phyloP scores from a whole-genome alignment of 805 yeast genomes.

The Cyberlindnera galapagoensis region DNA sequence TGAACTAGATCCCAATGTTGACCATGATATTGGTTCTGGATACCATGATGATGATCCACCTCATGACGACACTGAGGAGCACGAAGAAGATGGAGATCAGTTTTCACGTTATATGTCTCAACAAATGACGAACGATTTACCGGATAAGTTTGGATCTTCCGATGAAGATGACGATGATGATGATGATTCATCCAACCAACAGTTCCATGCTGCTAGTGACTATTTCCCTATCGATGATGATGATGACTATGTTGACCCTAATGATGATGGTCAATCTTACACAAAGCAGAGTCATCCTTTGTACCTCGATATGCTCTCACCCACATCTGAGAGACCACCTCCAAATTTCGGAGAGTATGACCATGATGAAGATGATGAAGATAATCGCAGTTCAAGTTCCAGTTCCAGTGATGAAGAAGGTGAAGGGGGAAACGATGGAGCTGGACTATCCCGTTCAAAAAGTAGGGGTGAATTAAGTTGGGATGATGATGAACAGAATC shows the following conservation, averaged over 20 bases:
- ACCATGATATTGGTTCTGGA: constrained; percentile 26
- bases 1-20: constrained; percentile 29
- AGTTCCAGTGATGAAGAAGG: constrained; percentile 22
- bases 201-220: constrained; percentile 9
- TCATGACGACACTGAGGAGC: constrained; percentile 14
- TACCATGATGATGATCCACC: constrained; percentile 21
- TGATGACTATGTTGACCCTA: constrained; percentile 73
- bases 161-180: constrained; percentile 36
- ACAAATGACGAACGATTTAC: constrained; percentile 52
- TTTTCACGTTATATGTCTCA: constrained; percentile 58
- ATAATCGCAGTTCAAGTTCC: too few species aligned
- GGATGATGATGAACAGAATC: constrained; percentile 27
- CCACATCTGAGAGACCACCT: constrained; percentile 16
- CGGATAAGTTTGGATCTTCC: constrained; percentile 54
- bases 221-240: constrained; percentile 33
- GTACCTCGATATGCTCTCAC: constrained; percentile 33
- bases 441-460: constrained; percentile 29
- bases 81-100: constrained; percentile 21
- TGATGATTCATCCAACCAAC: constrained; percentile 4
- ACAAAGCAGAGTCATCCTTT: constrained; percentile 55
- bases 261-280: constrained; percentile 75
- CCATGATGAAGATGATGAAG: constrained; percentile 17
- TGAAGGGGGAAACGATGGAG: constrained; percentile 28
- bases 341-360: constrained; percentile 17
- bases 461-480: constrained; percentile 31